Evolutionary conservation across 148 eudicot species (phyloP).

Genomic region (Rhododendron ovatum): DNA sequence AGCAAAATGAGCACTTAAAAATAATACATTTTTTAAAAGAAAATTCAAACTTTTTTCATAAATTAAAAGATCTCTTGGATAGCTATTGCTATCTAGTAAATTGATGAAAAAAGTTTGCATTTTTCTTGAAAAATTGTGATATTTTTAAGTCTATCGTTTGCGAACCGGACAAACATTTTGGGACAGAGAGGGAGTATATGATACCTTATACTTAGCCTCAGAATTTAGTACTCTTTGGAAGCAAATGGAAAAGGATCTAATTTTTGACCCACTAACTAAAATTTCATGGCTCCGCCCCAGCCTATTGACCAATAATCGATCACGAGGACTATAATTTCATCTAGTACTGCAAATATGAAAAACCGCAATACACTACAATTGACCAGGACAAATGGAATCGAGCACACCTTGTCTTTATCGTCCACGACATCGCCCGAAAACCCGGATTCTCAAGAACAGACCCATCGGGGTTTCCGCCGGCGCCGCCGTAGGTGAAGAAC

Average conservation of each 20-base stretch:
- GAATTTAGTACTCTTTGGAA: background rate
- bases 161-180: background rate
- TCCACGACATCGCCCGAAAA: slow-evolving; percentile 12
- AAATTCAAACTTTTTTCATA: background rate
- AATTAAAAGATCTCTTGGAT: no score
- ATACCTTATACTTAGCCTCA: background rate
- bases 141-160: no score
- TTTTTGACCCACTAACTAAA: background rate
- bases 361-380: background rate
- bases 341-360: background rate
- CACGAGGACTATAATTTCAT: background rate
- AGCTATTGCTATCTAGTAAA: background rate
- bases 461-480: background rate
- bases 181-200: background rate
- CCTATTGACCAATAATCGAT: background rate
- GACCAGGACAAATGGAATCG: background rate
- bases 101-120: background rate
- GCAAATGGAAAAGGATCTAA: background rate
- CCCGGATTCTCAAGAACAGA: background rate
- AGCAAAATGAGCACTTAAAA: background rate
- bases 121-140: no score
- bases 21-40: no score
- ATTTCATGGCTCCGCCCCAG: background rate
- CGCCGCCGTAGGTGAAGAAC: slow-evolving; percentile 25
- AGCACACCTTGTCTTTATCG: slow-evolving; percentile 40